Evolutionary conservation across 2,329 filamentous ascomycete genomes (phyloP).

Genomic region (Hypoxylon sp.): DNA sequence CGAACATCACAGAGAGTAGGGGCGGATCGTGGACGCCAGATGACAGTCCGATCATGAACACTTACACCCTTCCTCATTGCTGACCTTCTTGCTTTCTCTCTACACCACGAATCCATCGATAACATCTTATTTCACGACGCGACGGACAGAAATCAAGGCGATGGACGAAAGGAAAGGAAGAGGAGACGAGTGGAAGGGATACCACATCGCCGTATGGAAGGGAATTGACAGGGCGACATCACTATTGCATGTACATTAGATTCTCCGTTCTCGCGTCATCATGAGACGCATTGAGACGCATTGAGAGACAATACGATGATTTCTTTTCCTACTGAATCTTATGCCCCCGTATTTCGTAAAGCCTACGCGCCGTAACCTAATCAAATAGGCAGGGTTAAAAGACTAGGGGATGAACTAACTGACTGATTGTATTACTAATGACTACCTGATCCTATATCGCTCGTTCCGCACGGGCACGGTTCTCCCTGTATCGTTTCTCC

Average conservation of each 20-base stretch:
- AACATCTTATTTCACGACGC: neutral
- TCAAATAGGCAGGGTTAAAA: neutral
- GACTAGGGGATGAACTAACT: neutral
- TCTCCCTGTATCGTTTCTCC: constrained; percentile 76
- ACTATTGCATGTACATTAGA: neutral
- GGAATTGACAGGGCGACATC: neutral
- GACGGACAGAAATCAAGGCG: neutral
- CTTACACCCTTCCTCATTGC: neutral
- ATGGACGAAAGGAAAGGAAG: neutral
- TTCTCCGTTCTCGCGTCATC: neutral
- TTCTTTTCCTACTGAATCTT: neutral
- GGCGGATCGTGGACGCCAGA: neutral
- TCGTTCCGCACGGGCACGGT: constrained; percentile 66
- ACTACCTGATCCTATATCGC: constrained; percentile 52
- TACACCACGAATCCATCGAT: neutral
- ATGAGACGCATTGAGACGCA: too few species aligned
- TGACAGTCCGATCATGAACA: neutral
- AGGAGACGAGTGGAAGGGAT: neutral
- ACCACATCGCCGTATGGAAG: too few species aligned
- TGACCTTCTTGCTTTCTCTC: neutral
- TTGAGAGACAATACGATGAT: neutral
- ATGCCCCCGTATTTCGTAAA: neutral
- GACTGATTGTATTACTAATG: neutral
- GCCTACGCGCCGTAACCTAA: neutral
- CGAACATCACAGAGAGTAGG: neutral